phyloP scores from a whole-genome alignment of 768 basidiomycete species.

The Zangia roseola region DNA sequence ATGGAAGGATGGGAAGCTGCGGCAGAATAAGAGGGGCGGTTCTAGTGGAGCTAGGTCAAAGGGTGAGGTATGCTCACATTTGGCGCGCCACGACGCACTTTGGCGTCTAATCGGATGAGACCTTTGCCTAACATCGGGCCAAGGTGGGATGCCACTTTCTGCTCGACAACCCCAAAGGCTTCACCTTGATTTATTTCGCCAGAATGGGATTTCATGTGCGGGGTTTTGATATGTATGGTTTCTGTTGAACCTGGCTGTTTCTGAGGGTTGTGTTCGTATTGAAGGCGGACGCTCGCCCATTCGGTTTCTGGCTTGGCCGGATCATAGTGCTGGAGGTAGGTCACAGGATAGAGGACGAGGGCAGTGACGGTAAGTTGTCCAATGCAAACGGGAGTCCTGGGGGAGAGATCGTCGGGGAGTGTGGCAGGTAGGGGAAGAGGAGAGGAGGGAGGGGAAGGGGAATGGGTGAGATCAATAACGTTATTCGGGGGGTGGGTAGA shows the following conservation, averaged over 20 bases:
- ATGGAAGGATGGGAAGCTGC: slow-evolving; percentile 77
- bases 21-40: slow-evolving; percentile 17
- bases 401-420: slow-evolving; percentile 60
- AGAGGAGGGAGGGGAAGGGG: slow-evolving; percentile 52
- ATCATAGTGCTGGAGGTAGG: slow-evolving; percentile 57
- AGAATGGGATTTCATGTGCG: slow-evolving; percentile 45
- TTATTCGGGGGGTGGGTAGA: slow-evolving; percentile 41
- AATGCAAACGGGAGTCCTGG: slow-evolving; percentile 85
- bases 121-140: slow-evolving; percentile 86
- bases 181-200: slow-evolving; percentile 63
- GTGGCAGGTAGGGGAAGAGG: slow-evolving; percentile 27
- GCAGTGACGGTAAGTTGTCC: slow-evolving; percentile 82
- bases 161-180: slow-evolving; percentile 81
- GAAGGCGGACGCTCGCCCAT: slow-evolving; percentile 68
- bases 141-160: slow-evolving; percentile 74
- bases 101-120: slow-evolving; percentile 76
- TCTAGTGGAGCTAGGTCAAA: slow-evolving; percentile 14
- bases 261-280: slow-evolving; percentile 64
- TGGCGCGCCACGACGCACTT: slow-evolving; percentile 61
- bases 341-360: slow-evolving; percentile 78
- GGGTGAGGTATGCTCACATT: slow-evolving; percentile 48
- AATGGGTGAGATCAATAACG: slow-evolving; percentile 74
- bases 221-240: slow-evolving; percentile 77
- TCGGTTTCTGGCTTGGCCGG: slow-evolving; percentile 45
- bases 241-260: slow-evolving; percentile 52